A percentile compares a stretch with the other conserved stretches of the same genome.
These are phyloP conservation scores for Suhomyces xylopsoci DNA, from an alignment of 805 yeast genomes.

Conservation along the genomic window DNA sequence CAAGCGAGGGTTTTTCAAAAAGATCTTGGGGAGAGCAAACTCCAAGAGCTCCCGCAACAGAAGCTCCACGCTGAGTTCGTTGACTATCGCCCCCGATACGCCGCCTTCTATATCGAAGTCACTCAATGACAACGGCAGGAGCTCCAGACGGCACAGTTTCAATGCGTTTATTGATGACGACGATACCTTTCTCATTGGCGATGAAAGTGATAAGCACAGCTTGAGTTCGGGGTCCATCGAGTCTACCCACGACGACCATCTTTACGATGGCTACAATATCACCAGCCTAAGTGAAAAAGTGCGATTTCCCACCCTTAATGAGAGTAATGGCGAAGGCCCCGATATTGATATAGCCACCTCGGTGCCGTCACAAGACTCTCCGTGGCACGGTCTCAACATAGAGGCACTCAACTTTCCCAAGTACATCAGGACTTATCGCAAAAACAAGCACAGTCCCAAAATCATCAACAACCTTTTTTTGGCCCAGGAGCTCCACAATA, in stretches of 20 bases:
- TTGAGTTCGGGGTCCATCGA: background rate
- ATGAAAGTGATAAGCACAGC: constrained; percentile 10
- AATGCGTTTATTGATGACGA: constrained; percentile 18
- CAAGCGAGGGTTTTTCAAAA: constrained; percentile 12
- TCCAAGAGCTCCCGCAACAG: background rate
- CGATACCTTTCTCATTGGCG: constrained; percentile 20
- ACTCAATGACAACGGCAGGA: background rate
- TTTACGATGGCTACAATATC: background rate
- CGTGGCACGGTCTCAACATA: constrained; percentile 35
- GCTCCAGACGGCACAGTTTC: background rate
- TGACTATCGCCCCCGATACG: background rate
- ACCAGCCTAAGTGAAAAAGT: background rate
- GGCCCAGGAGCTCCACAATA: constrained; percentile 56
- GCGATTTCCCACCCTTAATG: background rate
- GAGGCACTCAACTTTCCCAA: constrained; percentile 51
- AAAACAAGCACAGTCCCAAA: constrained; percentile 44
- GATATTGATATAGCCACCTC: background rate
- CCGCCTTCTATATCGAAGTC: background rate
- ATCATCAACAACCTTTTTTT: constrained; percentile 53
- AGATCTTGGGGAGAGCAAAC: constrained; percentile 10
- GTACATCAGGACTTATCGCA: constrained; percentile 49
- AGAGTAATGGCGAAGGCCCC: background rate
- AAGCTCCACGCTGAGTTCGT: background rate
- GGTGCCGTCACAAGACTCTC: constrained; percentile 7
- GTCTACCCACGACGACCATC: background rate